Evolutionary conservation across 2,329 filamentous ascomycete genomes (phyloP), one percentile per base, ranked within the genome.

Genomic region (Rachicladosporium sp.): DNA sequence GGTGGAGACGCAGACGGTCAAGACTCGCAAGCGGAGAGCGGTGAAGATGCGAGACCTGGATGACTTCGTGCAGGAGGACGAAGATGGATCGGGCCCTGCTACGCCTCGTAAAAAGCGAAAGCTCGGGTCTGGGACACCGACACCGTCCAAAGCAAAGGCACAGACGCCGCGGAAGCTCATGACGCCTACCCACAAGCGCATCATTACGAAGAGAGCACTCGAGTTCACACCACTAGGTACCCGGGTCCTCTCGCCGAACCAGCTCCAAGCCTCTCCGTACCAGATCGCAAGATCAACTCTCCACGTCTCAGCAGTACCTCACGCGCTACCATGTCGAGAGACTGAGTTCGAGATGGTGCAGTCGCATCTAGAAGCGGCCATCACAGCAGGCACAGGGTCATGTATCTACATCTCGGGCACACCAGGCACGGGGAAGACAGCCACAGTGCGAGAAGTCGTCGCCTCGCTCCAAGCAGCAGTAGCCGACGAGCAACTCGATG

Each of bases 351-450:
- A 80, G 7, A 78, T 84, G 2, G 91, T 98, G 5, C 95, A 96
- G 56, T 84, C 84, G 4, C 86, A 96, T 59, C 78, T 98, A 29
- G 88, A 94, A 56, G 82, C 86, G 6, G 91, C 93, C 38, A 98
- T 98, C 55, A 82, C 82, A 10, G 89, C 94, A 49, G 91, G 89
- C 11, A 84, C 82, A 2, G 93, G 93, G 10, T 84, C 89, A 23
- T 98, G 93, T 60, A 96, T 98, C 56, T 98, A 98, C 63, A 98
- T 98, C 43, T 96, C 91, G 1, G 91, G 91, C n/a, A 96, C 89
- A 0, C 91, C 93, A 0, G 91, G 93, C 6, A 98, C 91, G 0
- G 91, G 91, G 23, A 98, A 98, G 61, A 98, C 91, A 1, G 91
- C 91, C 9, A 98, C 93, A 0, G 91, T 98, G 7, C 82, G 91